These are phyloP conservation scores for Neocatenulostroma microsporum DNA, from an alignment of 2,329 filamentous ascomycete genomes.

Conservation along the genomic window DNA sequence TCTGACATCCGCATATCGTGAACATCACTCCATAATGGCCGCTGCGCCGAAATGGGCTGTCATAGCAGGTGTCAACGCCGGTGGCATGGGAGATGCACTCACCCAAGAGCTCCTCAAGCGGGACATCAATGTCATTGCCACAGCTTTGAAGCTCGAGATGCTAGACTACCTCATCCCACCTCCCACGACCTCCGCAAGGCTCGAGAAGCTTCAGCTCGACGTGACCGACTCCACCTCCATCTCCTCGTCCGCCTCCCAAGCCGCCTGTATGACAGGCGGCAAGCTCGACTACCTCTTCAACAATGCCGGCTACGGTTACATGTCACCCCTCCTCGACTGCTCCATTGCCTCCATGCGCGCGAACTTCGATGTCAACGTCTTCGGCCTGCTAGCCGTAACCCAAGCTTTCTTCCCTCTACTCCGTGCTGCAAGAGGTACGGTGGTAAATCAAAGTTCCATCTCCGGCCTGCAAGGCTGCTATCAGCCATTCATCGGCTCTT, in stretches of 20 bases:
- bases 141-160: neutral
- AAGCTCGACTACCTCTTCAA: conserved; percentile 42
- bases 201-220: conserved; percentile 32
- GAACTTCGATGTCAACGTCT: conserved; percentile 47
- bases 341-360: conserved; percentile 33
- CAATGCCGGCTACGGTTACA: conserved; percentile 37
- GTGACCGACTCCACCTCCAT: conserved; percentile 34
- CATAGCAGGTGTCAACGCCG: neutral
- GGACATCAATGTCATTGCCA: conserved; percentile 8
- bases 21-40: too few relatives aligned
- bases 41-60: neutral
- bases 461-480: conserved; percentile 14
- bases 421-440: conserved; percentile 26
- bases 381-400: conserved; percentile 32
- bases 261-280: conserved; percentile 21
- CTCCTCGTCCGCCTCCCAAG: conserved; percentile 22
- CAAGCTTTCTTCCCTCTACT: conserved; percentile 45
- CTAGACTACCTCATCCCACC: neutral
- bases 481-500: conserved; percentile 26
- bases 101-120: neutral
- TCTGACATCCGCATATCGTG: too few relatives aligned
- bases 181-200: neutral
- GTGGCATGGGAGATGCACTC: neutral
- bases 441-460: conserved; percentile 17
- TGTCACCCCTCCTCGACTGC: conserved; percentile 21